phyloP scores from a whole-genome alignment of 345 rosid species.

The Eucalyptus decipiens region DNA sequence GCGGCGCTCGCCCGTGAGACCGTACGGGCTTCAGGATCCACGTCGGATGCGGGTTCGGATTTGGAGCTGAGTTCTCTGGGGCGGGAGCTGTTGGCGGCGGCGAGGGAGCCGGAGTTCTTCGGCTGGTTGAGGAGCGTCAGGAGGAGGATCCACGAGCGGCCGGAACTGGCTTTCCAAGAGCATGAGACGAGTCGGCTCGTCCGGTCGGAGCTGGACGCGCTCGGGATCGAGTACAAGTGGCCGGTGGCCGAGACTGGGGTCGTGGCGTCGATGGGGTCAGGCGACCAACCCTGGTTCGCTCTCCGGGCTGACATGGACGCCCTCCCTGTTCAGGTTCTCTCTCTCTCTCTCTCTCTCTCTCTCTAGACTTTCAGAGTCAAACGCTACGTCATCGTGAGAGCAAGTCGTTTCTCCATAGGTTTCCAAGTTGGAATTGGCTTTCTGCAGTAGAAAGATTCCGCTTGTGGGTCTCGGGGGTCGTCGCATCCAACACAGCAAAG shows the following conservation, averaged over 20 bases:
- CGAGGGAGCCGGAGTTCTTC: slow-evolving; percentile 22
- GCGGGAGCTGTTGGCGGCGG: slow-evolving; percentile 10
- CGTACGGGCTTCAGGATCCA: background rate
- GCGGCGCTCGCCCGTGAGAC: background rate
- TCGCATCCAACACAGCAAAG: background rate
- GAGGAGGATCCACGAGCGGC: slow-evolving; percentile 36
- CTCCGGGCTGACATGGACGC: slow-evolving; percentile 60
- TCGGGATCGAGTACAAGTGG: slow-evolving; percentile 31
- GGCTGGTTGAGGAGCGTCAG: slow-evolving; percentile 25
- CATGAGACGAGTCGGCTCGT: slow-evolving; percentile 20
- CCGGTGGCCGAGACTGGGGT: slow-evolving; percentile 41
- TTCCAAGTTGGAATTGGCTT: background rate
- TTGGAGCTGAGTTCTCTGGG: background rate
- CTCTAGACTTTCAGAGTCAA: too few species aligned
- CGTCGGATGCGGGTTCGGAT: background rate
- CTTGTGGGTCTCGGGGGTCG: background rate
- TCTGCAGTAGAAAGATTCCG: background rate
- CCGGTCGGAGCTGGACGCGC: slow-evolving; percentile 21
- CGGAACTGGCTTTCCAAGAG: slow-evolving; percentile 39
- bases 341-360: too few species aligned
- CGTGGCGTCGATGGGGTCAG: slow-evolving; percentile 32
- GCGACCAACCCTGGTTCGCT: slow-evolving; percentile 32
- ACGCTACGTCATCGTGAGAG: background rate
- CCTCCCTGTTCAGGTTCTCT: slow-evolving; percentile 29
- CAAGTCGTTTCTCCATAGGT: background rate